Percentiles rank a stretch among this genome's conserved stretches.
phyloP scores from a whole-genome alignment of 768 basidiomycete species.

The Tricholomella constricta region DNA sequence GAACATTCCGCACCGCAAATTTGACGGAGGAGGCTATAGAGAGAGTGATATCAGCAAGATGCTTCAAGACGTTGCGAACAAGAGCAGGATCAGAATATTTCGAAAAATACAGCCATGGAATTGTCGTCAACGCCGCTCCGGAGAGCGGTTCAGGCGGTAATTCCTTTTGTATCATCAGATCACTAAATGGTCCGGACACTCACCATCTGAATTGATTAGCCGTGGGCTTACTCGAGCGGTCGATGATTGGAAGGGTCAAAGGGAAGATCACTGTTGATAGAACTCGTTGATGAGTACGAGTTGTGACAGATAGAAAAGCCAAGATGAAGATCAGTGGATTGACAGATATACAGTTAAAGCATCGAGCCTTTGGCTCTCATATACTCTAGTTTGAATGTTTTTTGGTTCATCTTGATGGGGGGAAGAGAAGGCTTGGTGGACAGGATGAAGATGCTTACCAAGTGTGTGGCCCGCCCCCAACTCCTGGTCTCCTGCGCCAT shows the following conservation, averaged over 20 bases:
- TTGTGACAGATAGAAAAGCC: not conserved
- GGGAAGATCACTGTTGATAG: not conserved
- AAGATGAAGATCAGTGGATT: constrained; percentile 55
- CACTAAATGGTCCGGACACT: constrained; percentile 27
- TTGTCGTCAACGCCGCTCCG: constrained; percentile 63
- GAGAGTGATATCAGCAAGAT: not conserved
- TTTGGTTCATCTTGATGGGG: constrained; percentile 52
- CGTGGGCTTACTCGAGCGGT: not conserved
- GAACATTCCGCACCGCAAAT: too few species aligned
- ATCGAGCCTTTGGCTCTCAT: constrained; percentile 73
- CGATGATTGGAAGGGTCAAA: not conserved
- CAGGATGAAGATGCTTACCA: not conserved
- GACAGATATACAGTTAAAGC: constrained; percentile 62
- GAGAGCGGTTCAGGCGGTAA: constrained; percentile 78
- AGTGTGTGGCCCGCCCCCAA: not conserved
- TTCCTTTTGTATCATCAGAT: constrained; percentile 70
- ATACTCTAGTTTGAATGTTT: constrained; percentile 91
- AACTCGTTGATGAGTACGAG: not conserved
- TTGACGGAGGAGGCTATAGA: not conserved
- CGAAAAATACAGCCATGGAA: constrained; percentile 78
- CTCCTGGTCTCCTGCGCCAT: not conserved
- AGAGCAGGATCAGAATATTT: constrained; percentile 51
- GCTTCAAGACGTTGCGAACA: not conserved
- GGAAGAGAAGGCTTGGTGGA: not conserved
- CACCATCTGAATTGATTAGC: constrained; percentile 28